phyloP scores from a whole-genome alignment of 179 eudicot genomes.

The Spergularia azorica region DNA sequence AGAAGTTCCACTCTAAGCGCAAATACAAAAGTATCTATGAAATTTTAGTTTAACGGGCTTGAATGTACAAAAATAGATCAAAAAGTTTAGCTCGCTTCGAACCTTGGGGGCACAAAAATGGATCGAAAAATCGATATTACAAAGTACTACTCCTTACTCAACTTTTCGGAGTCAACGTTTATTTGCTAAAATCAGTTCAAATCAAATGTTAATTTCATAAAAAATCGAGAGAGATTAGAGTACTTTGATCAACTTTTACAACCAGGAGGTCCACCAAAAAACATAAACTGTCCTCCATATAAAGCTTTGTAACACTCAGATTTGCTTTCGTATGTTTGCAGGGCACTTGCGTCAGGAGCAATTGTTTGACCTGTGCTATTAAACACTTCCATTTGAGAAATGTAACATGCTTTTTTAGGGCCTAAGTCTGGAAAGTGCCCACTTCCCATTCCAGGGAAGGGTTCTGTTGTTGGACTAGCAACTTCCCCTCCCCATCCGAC shows the following conservation, averaged over 20 bases:
- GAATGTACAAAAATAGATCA: no score
- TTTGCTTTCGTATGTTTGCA: neutral
- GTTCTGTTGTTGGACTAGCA: neutral
- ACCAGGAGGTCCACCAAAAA: slow-evolving; percentile 24
- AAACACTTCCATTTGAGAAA: neutral
- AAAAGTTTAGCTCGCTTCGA: no score
- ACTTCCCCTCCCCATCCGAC: slow-evolving; percentile 29
- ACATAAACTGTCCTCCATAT: slow-evolving; percentile 2
- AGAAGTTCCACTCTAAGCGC: no score
- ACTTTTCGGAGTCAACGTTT: no score
- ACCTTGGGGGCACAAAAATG: no score
- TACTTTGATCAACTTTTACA: slow-evolving; percentile 7
- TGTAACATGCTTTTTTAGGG: slow-evolving; percentile 8
- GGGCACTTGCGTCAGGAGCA: neutral
- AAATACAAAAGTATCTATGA: no score
- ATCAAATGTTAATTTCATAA: no score
- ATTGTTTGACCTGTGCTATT: neutral
- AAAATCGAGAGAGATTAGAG: no score
- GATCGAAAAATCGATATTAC: no score
- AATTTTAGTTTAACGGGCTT: no score
- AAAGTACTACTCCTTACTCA: no score
- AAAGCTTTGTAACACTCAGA: slow-evolving; percentile 9
- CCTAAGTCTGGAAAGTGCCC: slow-evolving; percentile 27
- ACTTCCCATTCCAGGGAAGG: slow-evolving; percentile 23
- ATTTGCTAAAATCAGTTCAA: no score